These are phyloP conservation scores for Entomortierella parvispora DNA, from an alignment of 192 early-diverging fungal species.

Conservation along the genomic window DNA sequence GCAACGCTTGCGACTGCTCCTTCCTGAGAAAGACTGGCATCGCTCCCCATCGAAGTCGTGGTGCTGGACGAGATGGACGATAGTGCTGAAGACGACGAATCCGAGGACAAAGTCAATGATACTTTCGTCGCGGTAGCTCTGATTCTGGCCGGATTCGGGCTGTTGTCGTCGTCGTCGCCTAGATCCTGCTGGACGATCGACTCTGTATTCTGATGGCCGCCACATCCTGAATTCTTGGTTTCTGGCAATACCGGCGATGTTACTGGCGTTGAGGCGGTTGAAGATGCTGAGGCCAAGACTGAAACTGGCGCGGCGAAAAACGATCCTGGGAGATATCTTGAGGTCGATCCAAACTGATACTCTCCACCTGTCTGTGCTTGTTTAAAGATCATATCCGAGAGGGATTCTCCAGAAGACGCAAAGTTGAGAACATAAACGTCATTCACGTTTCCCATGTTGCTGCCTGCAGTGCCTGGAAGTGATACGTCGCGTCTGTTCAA, in stretches of 20 bases:
- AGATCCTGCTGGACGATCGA: background rate
- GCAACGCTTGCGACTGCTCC: constrained; percentile 10
- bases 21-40: background rate
- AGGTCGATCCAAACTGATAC: too few relatives aligned
- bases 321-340: too few relatives aligned
- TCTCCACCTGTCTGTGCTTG: background rate
- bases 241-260: background rate
- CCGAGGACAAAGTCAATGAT: constrained; percentile 34
- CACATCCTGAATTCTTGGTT: background rate
- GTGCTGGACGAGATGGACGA: constrained; percentile 2
- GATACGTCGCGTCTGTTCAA: background rate
- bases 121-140: constrained; percentile 27
- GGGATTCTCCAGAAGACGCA: constrained; percentile 23
- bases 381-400: constrained; percentile 39
- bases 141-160: constrained; percentile 25
- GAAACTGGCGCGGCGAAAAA: too few relatives aligned
- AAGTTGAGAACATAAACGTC: constrained; percentile 12
- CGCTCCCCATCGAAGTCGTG: background rate
- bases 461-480: background rate
- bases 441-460: background rate
- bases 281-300: too few relatives aligned
- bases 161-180: background rate
- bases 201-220: too few relatives aligned
- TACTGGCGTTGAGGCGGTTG: too few relatives aligned
- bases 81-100: constrained; percentile 33